phyloP scores from a whole-genome alignment of 257 asterid genomes.

The Salvia miltiorrhiza region DNA sequence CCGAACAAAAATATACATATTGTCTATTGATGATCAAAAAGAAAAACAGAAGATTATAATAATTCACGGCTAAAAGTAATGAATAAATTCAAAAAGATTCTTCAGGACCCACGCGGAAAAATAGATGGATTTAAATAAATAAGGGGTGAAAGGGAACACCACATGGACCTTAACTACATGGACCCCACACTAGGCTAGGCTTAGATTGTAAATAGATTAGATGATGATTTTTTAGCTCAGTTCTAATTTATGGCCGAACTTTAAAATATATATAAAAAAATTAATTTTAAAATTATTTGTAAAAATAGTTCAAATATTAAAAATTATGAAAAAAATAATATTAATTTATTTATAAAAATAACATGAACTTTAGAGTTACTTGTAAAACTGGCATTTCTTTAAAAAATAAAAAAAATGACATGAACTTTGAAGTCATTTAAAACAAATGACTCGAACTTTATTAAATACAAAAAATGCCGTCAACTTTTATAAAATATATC shows the following conservation, averaged over 20 bases:
- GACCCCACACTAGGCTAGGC: slow-evolving; percentile 12
- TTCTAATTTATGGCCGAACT: neutral
- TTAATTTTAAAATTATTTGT: too few species aligned
- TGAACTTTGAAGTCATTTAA: too few species aligned
- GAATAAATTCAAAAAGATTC: slow-evolving; percentile 33
- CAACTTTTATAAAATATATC: too few species aligned
- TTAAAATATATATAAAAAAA: too few species aligned
- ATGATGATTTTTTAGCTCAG: neutral
- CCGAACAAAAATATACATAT: neutral
- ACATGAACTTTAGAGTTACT: too few species aligned
- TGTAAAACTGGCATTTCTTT: too few species aligned
- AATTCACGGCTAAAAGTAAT: slow-evolving; percentile 3
- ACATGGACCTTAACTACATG: slow-evolving; percentile 18
- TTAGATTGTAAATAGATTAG: slow-evolving; percentile 3
- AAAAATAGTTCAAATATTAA: too few species aligned
- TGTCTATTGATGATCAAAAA: neutral
- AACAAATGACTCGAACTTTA: too few species aligned
- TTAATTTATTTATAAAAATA: too few species aligned
- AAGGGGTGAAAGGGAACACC: slow-evolving; percentile 23
- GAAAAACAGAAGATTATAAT: neutral
- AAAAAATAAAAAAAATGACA: too few species aligned
- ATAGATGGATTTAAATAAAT: slow-evolving; percentile 19
- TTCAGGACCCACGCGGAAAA: slow-evolving; percentile 40
- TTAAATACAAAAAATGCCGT: too few species aligned
- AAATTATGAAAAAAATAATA: too few species aligned